These are phyloP conservation scores for Blastocladiella britannica DNA, from an alignment of 192 early-diverging fungal genomes.

Conservation along the genomic window DNA sequence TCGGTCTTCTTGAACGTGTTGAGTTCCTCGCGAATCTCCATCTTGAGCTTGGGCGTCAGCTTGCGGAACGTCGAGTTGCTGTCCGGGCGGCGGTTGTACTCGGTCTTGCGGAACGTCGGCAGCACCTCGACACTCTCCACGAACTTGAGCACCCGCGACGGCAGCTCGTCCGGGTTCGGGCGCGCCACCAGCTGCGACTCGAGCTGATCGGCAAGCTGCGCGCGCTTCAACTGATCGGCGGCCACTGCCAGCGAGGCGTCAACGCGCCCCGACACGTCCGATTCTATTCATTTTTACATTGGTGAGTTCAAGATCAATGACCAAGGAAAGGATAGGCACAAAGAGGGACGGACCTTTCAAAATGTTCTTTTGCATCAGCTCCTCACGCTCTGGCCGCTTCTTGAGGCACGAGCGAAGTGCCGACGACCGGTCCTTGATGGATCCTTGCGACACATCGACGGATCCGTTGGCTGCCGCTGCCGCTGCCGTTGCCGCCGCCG, in stretches of 20 bases:
- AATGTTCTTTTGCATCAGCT: slow-evolving; percentile 28
- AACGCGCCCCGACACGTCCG: too few relatives aligned
- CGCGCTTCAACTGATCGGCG: slow-evolving; percentile 18
- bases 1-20: slow-evolving; percentile 85
- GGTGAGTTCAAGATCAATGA: too few relatives aligned
- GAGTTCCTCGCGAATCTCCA: slow-evolving; percentile 76
- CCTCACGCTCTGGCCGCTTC: slow-evolving; percentile 21
- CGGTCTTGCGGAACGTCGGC: slow-evolving; percentile 34
- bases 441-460: too few relatives aligned
- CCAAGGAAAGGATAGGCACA: not conserved
- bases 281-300: too few relatives aligned
- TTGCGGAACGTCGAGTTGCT: slow-evolving; percentile 54
- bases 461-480: too few relatives aligned
- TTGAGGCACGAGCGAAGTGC: slow-evolving; percentile 24
- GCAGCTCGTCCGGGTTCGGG: slow-evolving; percentile 21
- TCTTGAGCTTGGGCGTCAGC: slow-evolving; percentile 64
- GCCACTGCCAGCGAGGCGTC: slow-evolving; percentile 19
- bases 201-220: slow-evolving; percentile 20
- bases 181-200: slow-evolving; percentile 21
- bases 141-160: slow-evolving; percentile 16
- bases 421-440: slow-evolving; percentile 7
- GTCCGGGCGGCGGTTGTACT: slow-evolving; percentile 81
- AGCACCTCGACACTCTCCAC: slow-evolving; percentile 34
- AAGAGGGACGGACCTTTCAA: slow-evolving; percentile 13
- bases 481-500: too few relatives aligned